Evolutionary conservation across 345 rosid genomes (phyloP).

Genomic region (thale cress (Arabidopsis thaliana)): TAIR10.1 NC_003075.7:11300501-11301000

Average conservation of each 20-base stretch:
- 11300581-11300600: constrained; percentile 18
- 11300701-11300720: background rate
- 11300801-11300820: background rate
- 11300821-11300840: background rate
- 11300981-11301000: too few species aligned
- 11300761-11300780: background rate
- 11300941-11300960: background rate
- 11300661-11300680: constrained; percentile 16
- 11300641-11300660: constrained; percentile 19
- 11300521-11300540: constrained; percentile 15
- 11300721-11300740: background rate
- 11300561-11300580: constrained; percentile 19
- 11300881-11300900: background rate
- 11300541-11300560: constrained; percentile 35
- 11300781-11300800: background rate
- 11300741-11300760: background rate
- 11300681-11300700: background rate
- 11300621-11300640: constrained; percentile 22
- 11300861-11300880: too few species aligned
- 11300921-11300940: background rate
- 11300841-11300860: background rate
- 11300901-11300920: background rate
- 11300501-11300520: constrained; percentile 14
- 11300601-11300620: constrained; percentile 28
- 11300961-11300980: background rate